These are phyloP conservation scores for Neonectria coccinea DNA, from an alignment of 2,329 filamentous ascomycete genomes.

Conservation along the genomic window DNA sequence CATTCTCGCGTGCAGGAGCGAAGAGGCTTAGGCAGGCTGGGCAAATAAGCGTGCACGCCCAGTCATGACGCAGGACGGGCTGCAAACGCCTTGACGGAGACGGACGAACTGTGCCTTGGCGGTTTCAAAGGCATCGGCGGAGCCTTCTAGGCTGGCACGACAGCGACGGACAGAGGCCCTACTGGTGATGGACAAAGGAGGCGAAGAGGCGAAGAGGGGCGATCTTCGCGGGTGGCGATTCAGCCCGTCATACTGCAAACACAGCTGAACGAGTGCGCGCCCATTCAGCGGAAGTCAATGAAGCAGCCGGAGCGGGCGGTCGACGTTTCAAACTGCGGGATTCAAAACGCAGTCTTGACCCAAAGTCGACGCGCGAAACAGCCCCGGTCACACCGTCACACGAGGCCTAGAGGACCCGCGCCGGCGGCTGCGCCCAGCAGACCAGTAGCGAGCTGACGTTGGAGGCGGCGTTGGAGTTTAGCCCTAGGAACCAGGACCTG, in stretches of 20 bases:
- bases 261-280: background rate
- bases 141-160: background rate
- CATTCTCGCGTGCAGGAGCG: slow-evolving; percentile 7
- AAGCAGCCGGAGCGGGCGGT: slow-evolving; percentile 9
- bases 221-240: background rate
- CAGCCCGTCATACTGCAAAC: background rate
- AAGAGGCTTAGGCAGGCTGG: slow-evolving; percentile 1
- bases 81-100: slow-evolving; percentile 5
- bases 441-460: slow-evolving; percentile 16
- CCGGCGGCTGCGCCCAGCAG: slow-evolving; percentile 11
- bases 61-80: slow-evolving; percentile 22
- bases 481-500: slow-evolving; percentile 9
- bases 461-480: background rate
- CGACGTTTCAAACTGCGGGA: slow-evolving; percentile 28
- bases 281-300: slow-evolving; percentile 8
- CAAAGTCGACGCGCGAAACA: slow-evolving; percentile 23
- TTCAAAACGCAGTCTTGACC: slow-evolving; percentile 21
- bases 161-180: background rate
- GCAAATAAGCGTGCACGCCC: slow-evolving; percentile 5
- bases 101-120: slow-evolving; percentile 8
- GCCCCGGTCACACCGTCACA: slow-evolving; percentile 15
- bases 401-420: slow-evolving; percentile 21
- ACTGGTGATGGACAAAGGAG: background rate
- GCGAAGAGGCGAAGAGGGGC: slow-evolving; percentile 6
- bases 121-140: slow-evolving; percentile 19